A percentile compares a stretch with the other conserved stretches of the same genome.
Conservation (phyloP, 352 stramenopile species). For the Phytophthora quininea region DNA sequence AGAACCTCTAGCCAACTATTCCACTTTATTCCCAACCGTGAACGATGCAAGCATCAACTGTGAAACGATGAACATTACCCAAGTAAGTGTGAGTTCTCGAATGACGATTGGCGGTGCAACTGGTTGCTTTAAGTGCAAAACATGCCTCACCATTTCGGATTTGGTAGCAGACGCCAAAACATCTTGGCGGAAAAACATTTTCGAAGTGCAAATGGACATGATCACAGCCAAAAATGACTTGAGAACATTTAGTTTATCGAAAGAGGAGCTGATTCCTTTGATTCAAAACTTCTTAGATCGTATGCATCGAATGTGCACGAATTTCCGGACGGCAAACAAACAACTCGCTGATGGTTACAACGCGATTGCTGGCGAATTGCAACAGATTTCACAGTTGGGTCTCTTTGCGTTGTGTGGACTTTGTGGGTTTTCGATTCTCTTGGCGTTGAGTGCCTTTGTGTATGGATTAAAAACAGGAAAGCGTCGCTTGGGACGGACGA, state of each 20-base stretch:
- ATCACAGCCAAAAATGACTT: conserved; percentile 47
- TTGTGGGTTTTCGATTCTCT: conserved; percentile 29
- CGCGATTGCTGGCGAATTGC: conserved; percentile 32
- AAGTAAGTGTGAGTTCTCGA: conserved; percentile 41
- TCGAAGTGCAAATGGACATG: conserved; percentile 67
- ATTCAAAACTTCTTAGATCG: conserved; percentile 40
- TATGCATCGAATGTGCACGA: conserved; percentile 33
- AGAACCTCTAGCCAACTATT: conserved; percentile 37
- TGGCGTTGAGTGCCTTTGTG: conserved; percentile 36
- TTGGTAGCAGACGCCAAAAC: conserved; percentile 41
- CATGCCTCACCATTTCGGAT: conserved; percentile 43
- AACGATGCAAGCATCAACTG: conserved; percentile 43
- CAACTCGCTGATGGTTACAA: conserved; percentile 35
- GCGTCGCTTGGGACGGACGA: conserved; percentile 32
- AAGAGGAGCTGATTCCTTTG: conserved; percentile 25
- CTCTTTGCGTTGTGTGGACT: conserved; percentile 41
- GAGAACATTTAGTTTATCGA: conserved; percentile 36
- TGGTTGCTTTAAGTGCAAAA: conserved; percentile 73
- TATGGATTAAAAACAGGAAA: conserved; percentile 51
- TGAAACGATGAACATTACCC: conserved; percentile 48
- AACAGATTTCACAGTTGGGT: conserved; percentile 34
- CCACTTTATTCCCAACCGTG: conserved; percentile 56
- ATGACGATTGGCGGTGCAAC: conserved; percentile 62
- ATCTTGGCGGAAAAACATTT: conserved; percentile 48
- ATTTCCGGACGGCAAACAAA: conserved; percentile 13